These are phyloP conservation scores for Anisodus acutangulus DNA, from an alignment of 257 asterid species.

Conservation along the genomic window DNA sequence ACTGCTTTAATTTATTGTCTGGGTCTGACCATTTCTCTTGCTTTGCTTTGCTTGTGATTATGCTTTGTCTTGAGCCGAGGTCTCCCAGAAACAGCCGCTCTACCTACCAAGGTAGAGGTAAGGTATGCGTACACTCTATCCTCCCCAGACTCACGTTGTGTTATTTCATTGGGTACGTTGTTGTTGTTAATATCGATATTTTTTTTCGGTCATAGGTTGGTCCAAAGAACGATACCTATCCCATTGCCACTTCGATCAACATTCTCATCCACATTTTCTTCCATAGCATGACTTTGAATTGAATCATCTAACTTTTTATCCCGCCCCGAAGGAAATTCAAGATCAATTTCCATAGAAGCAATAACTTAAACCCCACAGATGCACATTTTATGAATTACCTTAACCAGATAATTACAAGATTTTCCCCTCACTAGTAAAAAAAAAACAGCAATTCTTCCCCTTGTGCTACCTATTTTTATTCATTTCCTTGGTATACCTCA, in stretches of 20 bases:
- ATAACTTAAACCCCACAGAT: not conserved
- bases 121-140: too few species aligned
- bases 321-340: conserved; percentile 33
- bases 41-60: too few species aligned
- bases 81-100: too few species aligned
- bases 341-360: conserved; percentile 42
- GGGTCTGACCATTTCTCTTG: too few species aligned
- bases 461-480: too few species aligned
- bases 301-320: conserved; percentile 30
- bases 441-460: not conserved
- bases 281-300: conserved; percentile 20
- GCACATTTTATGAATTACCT: not conserved
- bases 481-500: not conserved
- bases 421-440: not conserved
- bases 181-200: conserved; percentile 20
- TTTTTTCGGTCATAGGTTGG: too few species aligned
- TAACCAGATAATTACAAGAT: not conserved
- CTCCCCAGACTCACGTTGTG: too few species aligned
- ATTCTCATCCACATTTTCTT: conserved; percentile 23
- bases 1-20: too few species aligned
- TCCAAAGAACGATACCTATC: conserved; percentile 34
- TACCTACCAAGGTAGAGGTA: too few species aligned
- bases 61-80: too few species aligned
- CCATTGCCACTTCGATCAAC: conserved; percentile 29
- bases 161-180: too few species aligned